Percentiles rank a stretch among this genome's conserved stretches.
Evolutionary conservation across 331 rosid species (phyloP).

Genomic region (Quercus tomentella): DNA sequence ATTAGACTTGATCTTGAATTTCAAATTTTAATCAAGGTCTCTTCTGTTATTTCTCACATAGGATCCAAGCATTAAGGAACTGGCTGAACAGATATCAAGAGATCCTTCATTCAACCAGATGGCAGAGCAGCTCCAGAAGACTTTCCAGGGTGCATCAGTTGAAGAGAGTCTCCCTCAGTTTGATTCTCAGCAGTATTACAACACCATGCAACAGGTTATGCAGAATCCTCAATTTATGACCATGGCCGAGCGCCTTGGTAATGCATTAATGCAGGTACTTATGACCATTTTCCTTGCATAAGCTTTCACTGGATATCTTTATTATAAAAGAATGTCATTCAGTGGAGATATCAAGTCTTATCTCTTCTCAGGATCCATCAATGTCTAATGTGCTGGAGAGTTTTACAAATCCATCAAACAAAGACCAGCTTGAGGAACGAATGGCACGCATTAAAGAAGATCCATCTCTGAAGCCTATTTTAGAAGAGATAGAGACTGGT

Average conservation of each 20-base stretch:
- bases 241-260: slow-evolving; percentile 98
- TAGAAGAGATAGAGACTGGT: slow-evolving; percentile 92
- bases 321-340: not conserved
- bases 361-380: slow-evolving; percentile 73
- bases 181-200: slow-evolving; percentile 76
- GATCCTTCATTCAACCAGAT: slow-evolving; percentile 98
- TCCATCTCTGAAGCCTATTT: slow-evolving; percentile 91
- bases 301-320: not conserved
- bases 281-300: not conserved
- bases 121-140: slow-evolving; percentile 95
- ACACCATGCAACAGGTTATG: slow-evolving; percentile 98
- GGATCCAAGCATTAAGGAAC: slow-evolving; percentile 98
- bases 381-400: slow-evolving; percentile 84
- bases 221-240: slow-evolving; percentile 94
- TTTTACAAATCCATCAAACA: slow-evolving; percentile 69
- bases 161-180: slow-evolving; percentile 70
- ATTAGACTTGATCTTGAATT: slow-evolving; percentile 5
- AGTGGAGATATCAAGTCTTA: slow-evolving; percentile 1
- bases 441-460: slow-evolving; percentile 94
- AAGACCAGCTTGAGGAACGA: slow-evolving; percentile 92
- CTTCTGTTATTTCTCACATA: slow-evolving; percentile 13
- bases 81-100: slow-evolving; percentile 94
- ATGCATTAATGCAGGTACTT: slow-evolving; percentile 87
- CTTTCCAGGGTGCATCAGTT: slow-evolving; percentile 62
- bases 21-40: slow-evolving; percentile 1